Conservation (phyloP, 83 land plant species). For the Larix sibirica region DNA sequence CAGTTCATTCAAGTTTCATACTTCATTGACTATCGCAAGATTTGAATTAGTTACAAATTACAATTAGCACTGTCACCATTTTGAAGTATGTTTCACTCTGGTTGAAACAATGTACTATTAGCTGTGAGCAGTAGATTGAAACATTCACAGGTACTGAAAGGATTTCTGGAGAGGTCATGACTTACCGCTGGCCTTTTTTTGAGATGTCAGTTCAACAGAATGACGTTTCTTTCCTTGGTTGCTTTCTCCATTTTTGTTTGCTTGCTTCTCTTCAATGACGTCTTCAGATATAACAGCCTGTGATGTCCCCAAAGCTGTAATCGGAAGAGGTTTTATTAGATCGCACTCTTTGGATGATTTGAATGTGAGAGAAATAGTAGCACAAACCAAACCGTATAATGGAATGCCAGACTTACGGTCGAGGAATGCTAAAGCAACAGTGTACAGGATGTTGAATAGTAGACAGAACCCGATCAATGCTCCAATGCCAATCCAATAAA, state of each 20-base stretch:
- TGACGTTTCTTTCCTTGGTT: background rate
- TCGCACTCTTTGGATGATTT: background rate
- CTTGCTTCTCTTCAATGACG: background rate
- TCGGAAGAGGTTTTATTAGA: background rate
- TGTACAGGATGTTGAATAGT: slow-evolving; percentile 32
- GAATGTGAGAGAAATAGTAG: background rate
- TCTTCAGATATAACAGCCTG: slow-evolving; percentile 22
- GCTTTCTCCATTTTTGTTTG: slow-evolving; percentile 1
- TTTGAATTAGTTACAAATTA: background rate
- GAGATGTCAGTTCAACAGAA: background rate
- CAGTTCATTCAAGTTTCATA: background rate
- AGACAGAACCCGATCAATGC: slow-evolving; percentile 33
- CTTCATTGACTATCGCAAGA: background rate
- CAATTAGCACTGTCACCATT: background rate
- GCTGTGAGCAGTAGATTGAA: background rate
- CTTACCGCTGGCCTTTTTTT: background rate
- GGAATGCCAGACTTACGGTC: slow-evolving; percentile 38
- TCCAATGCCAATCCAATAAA: slow-evolving; percentile 52
- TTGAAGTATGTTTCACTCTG: background rate
- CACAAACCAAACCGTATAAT: background rate
- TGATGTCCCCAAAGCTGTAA: slow-evolving; percentile 19
- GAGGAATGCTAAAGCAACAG: slow-evolving; percentile 26
- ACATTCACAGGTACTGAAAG: slow-evolving; percentile 8
- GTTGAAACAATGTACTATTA: background rate
- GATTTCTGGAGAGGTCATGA: background rate